Evolutionary conservation across 2,329 filamentous ascomycete genomes (phyloP).

Genomic region (Hypoxylon sp.): DNA sequence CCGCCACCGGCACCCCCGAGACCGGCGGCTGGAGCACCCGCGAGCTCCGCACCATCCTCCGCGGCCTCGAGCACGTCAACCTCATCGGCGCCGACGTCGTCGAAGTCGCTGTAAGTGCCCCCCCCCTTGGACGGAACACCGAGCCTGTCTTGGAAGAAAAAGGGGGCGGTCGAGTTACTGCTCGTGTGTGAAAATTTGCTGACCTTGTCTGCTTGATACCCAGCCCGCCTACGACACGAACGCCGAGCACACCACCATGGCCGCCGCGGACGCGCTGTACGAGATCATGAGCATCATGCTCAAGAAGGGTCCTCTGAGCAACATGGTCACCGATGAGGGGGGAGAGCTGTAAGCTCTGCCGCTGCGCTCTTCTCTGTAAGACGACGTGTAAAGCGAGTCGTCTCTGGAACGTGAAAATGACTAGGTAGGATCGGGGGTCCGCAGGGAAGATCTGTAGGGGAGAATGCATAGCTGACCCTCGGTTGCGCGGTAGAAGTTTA

Average conservation of each 20-base stretch:
- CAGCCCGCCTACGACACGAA: constrained; percentile 69
- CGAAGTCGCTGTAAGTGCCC: constrained; percentile 65
- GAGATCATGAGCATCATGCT: constrained; percentile 79
- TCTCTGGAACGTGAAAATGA: background rate
- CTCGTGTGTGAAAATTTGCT: background rate
- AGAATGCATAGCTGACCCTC: background rate
- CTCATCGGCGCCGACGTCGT: constrained; percentile 76
- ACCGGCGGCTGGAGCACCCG: constrained; percentile 79
- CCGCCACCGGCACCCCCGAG: constrained; percentile 78
- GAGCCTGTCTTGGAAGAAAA: no score
- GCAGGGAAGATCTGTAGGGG: no score
- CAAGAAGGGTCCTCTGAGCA: constrained; percentile 68
- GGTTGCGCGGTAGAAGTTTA: no score
- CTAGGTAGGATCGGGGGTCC: background rate
- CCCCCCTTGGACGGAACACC: no score
- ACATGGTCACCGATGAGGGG: constrained; percentile 36
- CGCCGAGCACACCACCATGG: constrained; percentile 66
- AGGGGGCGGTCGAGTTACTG: no score
- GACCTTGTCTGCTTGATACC: background rate
- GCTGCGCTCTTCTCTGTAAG: background rate
- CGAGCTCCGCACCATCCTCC: constrained; percentile 74
- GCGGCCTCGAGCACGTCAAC: constrained; percentile 74
- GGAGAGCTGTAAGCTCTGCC: constrained; percentile 31
- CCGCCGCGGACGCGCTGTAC: constrained; percentile 68
- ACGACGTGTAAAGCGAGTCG: background rate